These are phyloP conservation scores for Fraxinus ornus DNA, from an alignment of 305 asterid genomes.

Conservation along the genomic window DNA sequence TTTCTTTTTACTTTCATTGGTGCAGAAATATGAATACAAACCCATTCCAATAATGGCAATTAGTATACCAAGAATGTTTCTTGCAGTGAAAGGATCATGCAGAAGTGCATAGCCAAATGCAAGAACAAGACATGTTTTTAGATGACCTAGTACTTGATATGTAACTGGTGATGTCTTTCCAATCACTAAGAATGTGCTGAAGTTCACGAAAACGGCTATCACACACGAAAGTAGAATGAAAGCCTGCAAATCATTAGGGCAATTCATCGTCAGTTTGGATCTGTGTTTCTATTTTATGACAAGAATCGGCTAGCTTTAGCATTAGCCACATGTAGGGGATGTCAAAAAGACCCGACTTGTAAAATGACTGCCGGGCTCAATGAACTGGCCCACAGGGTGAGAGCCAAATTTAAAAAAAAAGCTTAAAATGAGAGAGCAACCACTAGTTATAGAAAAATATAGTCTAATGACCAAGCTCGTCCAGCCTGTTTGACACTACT, in stretches of 20 bases:
- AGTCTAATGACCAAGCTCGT: too few species aligned
- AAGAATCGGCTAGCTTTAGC: background rate
- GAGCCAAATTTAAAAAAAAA: too few species aligned
- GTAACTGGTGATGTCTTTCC: conserved; percentile 96
- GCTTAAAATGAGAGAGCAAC: too few species aligned
- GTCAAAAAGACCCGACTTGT: background rate
- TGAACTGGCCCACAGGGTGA: background rate
- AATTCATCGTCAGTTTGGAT: background rate
- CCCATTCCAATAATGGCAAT: conserved; percentile 91
- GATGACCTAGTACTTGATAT: conserved; percentile 84
- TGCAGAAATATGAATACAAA: conserved; percentile 75
- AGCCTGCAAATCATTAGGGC: conserved; percentile 39
- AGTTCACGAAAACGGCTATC: conserved; percentile 88
- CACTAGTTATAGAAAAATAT: too few species aligned
- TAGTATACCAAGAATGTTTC: conserved; percentile 74
- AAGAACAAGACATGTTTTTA: conserved; percentile 85
- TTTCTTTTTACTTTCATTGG: conserved; percentile 64
- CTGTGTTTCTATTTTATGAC: background rate
- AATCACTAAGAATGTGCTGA: conserved; percentile 87
- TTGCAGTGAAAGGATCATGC: conserved; percentile 76
- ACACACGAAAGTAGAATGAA: conserved; percentile 76
- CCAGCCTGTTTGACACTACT: too few species aligned
- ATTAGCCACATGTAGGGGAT: background rate
- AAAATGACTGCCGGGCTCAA: background rate
- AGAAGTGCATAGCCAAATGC: conserved; percentile 78